Percentiles rank a stretch among this genome's conserved stretches.
phyloP scores from a whole-genome alignment of 805 yeast genomes.

The Vanderwaltozyma verrucispora region DNA sequence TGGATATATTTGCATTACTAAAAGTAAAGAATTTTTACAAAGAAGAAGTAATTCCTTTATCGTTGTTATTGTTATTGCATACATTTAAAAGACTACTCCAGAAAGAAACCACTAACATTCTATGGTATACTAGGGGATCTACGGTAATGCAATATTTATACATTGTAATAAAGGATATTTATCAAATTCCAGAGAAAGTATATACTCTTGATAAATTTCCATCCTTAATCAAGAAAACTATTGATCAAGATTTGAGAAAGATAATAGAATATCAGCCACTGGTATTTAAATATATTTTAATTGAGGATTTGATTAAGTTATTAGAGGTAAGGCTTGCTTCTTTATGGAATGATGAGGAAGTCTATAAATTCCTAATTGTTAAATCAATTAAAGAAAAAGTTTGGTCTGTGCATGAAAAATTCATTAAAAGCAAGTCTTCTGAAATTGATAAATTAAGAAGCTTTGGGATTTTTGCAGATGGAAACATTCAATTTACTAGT shows the following conservation, averaged over 20 bases:
- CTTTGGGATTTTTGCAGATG: constrained; percentile 10
- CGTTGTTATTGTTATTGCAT: constrained; percentile 14
- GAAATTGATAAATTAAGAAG: constrained; percentile 1
- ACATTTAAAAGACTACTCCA: constrained; percentile 20
- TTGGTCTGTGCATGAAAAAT: constrained; percentile 10
- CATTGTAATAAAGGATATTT: constrained; percentile 18
- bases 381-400: constrained; percentile 19
- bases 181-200: constrained; percentile 12
- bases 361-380: constrained; percentile 17
- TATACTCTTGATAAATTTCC: constrained; percentile 5
- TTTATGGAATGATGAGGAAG: constrained; percentile 19
- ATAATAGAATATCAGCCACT: constrained; percentile 9
- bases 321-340: constrained; percentile 18
- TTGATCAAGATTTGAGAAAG: constrained; percentile 13
- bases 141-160: constrained; percentile 26
- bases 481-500: constrained; percentile 4
- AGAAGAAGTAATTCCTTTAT: constrained; percentile 14
- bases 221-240: constrained; percentile 3
- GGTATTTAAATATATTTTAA: constrained; percentile 12
- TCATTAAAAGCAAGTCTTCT: constrained; percentile 1
- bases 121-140: constrained; percentile 24
- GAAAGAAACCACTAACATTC: constrained; percentile 8
- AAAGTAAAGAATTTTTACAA: constrained; percentile 8
- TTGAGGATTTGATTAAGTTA: constrained; percentile 18
- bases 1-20: constrained; percentile 1